phyloP scores from a whole-genome alignment of 768 basidiomycete genomes.

The Amanita fuliginea region DNA sequence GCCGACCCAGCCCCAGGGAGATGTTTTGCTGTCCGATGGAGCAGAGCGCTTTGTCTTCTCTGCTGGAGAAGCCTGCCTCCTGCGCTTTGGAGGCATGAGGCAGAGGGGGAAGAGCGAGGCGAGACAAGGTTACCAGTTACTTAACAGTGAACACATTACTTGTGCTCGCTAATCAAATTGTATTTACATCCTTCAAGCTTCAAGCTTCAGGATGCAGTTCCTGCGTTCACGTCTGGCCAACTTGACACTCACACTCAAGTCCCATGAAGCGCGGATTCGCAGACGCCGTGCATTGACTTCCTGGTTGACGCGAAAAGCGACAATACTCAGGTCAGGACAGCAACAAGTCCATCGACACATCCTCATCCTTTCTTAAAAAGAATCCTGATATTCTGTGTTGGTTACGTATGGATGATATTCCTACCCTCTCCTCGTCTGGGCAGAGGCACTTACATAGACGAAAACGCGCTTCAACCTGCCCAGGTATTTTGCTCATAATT shows the following conservation, averaged over 20 bases:
- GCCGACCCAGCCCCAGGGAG: constrained; percentile 77
- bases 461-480: constrained; percentile 90
- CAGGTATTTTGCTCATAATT: constrained; percentile 41
- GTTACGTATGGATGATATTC: constrained; percentile 76
- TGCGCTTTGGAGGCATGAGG: constrained; percentile 49
- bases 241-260: not conserved
- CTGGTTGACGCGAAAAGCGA: constrained; percentile 23
- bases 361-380: constrained; percentile 24
- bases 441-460: constrained; percentile 75
- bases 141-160: not conserved
- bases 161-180: not conserved
- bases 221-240: not conserved
- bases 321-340: constrained; percentile 23
- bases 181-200: constrained; percentile 1
- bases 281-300: constrained; percentile 28
- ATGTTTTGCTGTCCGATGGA: constrained; percentile 31
- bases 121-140: not conserved
- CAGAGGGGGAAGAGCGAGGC: constrained; percentile 4
- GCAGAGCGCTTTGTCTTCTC: constrained; percentile 51
- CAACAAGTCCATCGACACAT: not conserved
- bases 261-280: constrained; percentile 31
- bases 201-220: not conserved
- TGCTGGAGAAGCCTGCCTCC: constrained; percentile 44
- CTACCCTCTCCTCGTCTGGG: constrained; percentile 61
- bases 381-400: constrained; percentile 43